Evolutionary conservation across 768 basidiomycete genomes (phyloP).

Genomic region (Hypsizygus marmoreus): DNA sequence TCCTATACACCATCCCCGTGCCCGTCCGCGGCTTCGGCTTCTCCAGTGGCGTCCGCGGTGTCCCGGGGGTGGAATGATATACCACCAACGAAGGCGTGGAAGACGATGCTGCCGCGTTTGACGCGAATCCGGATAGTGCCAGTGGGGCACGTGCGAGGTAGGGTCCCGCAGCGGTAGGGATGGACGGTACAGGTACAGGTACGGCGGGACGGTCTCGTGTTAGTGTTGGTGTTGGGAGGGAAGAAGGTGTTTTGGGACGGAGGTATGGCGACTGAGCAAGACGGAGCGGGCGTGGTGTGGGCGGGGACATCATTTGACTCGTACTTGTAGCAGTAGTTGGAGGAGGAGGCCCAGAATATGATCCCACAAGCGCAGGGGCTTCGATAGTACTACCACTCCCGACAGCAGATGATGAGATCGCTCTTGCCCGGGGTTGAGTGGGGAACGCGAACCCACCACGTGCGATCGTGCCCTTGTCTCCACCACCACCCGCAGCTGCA

Average conservation of each 20-base stretch:
- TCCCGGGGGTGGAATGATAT: slow-evolving; percentile 21
- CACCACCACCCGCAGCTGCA: neutral
- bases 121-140: no score
- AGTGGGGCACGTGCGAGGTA: slow-evolving; percentile 22
- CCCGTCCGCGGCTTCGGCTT: slow-evolving; percentile 61
- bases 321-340: no score
- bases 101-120: no score
- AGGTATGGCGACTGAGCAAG: slow-evolving; percentile 12
- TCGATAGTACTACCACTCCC: no score
- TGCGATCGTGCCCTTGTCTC: neutral
- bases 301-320: no score
- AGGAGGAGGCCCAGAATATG: no score
- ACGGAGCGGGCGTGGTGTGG: slow-evolving; percentile 15
- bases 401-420: neutral
- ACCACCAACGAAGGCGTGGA: no score
- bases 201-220: slow-evolving; percentile 34
- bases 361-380: no score
- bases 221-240: slow-evolving; percentile 26
- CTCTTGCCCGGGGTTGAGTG: neutral
- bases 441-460: neutral
- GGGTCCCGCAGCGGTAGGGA: slow-evolving; percentile 10
- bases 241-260: slow-evolving; percentile 29
- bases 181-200: slow-evolving; percentile 31
- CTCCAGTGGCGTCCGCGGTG: neutral
- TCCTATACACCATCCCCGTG: slow-evolving; percentile 70